Percentiles rank a stretch among this genome's conserved stretches.
Evolutionary conservation across 2,329 filamentous ascomycete species (phyloP).

Genomic region (Phialophora chinensis): DNA sequence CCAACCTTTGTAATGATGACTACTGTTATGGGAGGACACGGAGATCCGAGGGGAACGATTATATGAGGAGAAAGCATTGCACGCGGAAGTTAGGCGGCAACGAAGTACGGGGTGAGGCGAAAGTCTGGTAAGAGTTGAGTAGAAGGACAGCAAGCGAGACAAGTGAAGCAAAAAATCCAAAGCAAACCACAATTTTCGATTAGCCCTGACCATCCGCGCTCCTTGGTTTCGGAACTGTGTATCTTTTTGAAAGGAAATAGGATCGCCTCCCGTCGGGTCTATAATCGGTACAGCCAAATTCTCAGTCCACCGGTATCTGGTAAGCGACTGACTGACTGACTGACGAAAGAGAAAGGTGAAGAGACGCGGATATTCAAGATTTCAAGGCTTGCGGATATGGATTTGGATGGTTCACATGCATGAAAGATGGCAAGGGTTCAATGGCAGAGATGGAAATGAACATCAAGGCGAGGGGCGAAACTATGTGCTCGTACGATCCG

Average conservation of each 20-base stretch:
- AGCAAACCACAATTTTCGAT: not conserved
- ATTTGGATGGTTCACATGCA: too few species aligned
- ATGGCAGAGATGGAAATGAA: too few species aligned
- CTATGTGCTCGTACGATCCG: too few species aligned
- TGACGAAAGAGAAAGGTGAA: too few species aligned
- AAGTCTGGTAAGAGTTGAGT: slow-evolving; percentile 1
- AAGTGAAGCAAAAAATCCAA: not conserved
- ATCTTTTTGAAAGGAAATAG: not conserved
- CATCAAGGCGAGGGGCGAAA: too few species aligned
- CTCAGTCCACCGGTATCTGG: not conserved
- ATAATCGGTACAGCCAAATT: not conserved
- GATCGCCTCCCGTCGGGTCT: not conserved
- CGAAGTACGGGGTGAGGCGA: not conserved
- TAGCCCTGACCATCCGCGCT: not conserved
- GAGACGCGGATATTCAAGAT: too few species aligned
- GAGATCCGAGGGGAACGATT: not conserved
- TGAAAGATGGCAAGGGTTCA: too few species aligned
- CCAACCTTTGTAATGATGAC: slow-evolving; percentile 3
- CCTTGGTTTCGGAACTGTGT: not conserved
- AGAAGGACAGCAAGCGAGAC: not conserved
- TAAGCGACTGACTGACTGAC: too few species aligned
- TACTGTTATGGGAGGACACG: not conserved
- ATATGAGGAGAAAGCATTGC: not conserved
- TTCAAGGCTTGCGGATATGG: too few species aligned
- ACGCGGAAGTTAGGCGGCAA: not conserved